Conservation (phyloP, 306 rosid species). For the Trifolium pratense region DNA sequence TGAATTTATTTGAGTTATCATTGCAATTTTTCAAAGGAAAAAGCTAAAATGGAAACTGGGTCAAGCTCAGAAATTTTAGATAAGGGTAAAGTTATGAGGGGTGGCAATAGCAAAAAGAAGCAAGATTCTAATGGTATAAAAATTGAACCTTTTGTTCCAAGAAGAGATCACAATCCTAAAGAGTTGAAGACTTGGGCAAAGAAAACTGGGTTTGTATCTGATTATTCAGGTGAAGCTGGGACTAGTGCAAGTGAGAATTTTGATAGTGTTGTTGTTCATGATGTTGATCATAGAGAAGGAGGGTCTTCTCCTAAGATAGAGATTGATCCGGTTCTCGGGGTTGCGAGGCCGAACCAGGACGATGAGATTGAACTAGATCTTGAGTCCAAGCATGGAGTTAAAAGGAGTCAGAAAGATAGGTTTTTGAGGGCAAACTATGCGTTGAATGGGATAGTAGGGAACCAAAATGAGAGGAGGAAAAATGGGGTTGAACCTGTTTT, state of each 20-base stretch:
- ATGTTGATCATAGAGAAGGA: conserved; percentile 54
- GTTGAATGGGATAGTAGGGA: conserved; percentile 44
- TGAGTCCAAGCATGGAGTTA: conserved; percentile 46
- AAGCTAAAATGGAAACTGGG: conserved; percentile 58
- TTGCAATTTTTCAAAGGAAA: conserved; percentile 29
- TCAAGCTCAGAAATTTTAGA: conserved; percentile 47
- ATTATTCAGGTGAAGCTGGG: conserved; percentile 69
- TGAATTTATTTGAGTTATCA: conserved; percentile 11
- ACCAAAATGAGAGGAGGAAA: conserved; percentile 49
- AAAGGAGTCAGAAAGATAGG: conserved; percentile 48
- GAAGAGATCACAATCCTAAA: conserved; percentile 68
- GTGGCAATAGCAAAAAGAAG: conserved; percentile 37
- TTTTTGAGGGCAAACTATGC: conserved; percentile 49
- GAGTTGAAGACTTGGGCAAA: conserved; percentile 90
- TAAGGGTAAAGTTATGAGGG: conserved; percentile 43
- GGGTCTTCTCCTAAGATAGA: conserved; percentile 83
- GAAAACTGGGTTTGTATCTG: conserved; percentile 88
- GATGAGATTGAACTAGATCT: conserved; percentile 65
- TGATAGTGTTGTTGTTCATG: conserved; percentile 44
- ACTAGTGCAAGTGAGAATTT: conserved; percentile 61
- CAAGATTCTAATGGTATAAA: conserved; percentile 42
- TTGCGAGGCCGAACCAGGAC: conserved; percentile 56
- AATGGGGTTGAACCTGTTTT: conserved; percentile 47
- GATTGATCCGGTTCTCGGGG: conserved; percentile 80
- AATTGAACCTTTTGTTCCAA: conserved; percentile 71